These are phyloP conservation scores for Penstemon eatonii DNA, from an alignment of 257 asterid species.

Conservation along the genomic window DNA sequence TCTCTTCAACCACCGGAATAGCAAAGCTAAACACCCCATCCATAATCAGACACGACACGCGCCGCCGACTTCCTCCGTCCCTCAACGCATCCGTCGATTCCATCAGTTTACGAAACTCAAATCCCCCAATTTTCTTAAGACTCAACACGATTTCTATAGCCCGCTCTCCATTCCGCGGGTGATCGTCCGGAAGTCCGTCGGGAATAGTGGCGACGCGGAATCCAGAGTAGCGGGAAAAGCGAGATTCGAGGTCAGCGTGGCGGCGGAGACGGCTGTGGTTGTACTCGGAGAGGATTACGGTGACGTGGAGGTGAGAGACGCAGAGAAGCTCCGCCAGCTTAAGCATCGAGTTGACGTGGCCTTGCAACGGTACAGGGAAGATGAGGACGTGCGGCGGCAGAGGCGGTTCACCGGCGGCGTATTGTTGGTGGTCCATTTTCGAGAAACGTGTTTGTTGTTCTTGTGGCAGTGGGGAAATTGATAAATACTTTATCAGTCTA, in stretches of 20 bases:
- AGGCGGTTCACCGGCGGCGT: constrained; percentile 11
- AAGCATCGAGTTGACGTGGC: constrained; percentile 66
- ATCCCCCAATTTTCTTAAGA: constrained; percentile 41
- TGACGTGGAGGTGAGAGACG: constrained; percentile 48
- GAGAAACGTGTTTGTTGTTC: too few species aligned
- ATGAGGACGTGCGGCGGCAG: constrained; percentile 63
- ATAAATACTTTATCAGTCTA: too few species aligned
- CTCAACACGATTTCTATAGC: constrained; percentile 42
- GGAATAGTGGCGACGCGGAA: constrained; percentile 45
- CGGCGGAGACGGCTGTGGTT: constrained; percentile 50
- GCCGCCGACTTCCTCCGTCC: constrained; percentile 33
- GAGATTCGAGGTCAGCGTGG: constrained; percentile 41
- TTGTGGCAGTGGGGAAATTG: too few species aligned
- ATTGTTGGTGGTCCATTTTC: too few species aligned
- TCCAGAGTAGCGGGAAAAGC: constrained; percentile 40
- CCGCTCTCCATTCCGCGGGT: constrained; percentile 51
- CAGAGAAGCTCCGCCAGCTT: constrained; percentile 67
- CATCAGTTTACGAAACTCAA: constrained; percentile 39
- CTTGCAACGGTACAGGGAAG: constrained; percentile 68
- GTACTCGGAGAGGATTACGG: constrained; percentile 53
- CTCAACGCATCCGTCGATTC: constrained; percentile 38
- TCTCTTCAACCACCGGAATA: constrained; percentile 58
- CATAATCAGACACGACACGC: constrained; percentile 51
- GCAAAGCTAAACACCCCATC: constrained; percentile 58
- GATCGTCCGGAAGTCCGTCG: constrained; percentile 58